Evolutionary conservation across 148 eudicot species (phyloP).

Genomic region (Camellia sinensis): DNA sequence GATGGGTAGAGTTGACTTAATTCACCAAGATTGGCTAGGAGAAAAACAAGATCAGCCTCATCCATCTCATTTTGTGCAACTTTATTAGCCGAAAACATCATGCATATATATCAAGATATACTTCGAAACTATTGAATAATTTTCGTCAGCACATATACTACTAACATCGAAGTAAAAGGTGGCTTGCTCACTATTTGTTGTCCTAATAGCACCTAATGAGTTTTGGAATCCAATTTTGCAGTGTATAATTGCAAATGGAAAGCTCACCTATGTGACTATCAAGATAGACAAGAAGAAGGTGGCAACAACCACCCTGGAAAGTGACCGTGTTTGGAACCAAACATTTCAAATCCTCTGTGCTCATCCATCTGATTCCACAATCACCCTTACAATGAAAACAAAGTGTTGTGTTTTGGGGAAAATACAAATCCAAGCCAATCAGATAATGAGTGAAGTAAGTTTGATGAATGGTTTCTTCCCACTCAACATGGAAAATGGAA

Average conservation of each 20-base stretch:
- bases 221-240: slow-evolving; percentile 28
- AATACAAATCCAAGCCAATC: slow-evolving; percentile 49
- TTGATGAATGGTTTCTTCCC: slow-evolving; percentile 78
- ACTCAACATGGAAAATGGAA: slow-evolving; percentile 44
- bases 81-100: too few relatives aligned
- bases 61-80: too few relatives aligned
- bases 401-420: slow-evolving; percentile 60
- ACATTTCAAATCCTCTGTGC: slow-evolving; percentile 86
- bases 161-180: too few relatives aligned
- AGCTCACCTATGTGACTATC: slow-evolving; percentile 66
- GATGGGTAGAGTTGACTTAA: too few relatives aligned
- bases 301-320: slow-evolving; percentile 61
- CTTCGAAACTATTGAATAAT: too few relatives aligned
- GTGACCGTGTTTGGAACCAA: slow-evolving; percentile 80
- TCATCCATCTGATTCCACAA: slow-evolving; percentile 54
- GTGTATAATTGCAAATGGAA: slow-evolving; percentile 56
- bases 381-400: slow-evolving; percentile 69
- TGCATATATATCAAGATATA: too few relatives aligned
- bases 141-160: too few relatives aligned
- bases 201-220: neutral
- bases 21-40: too few relatives aligned
- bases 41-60: too few relatives aligned
- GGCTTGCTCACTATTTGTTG: neutral
- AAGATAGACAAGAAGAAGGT: slow-evolving; percentile 62
- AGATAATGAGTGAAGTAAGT: slow-evolving; percentile 51